Base-by-base conservation (phyloP, 2,329 filamentous ascomycete species). In the Alternaria sp. region DNA sequence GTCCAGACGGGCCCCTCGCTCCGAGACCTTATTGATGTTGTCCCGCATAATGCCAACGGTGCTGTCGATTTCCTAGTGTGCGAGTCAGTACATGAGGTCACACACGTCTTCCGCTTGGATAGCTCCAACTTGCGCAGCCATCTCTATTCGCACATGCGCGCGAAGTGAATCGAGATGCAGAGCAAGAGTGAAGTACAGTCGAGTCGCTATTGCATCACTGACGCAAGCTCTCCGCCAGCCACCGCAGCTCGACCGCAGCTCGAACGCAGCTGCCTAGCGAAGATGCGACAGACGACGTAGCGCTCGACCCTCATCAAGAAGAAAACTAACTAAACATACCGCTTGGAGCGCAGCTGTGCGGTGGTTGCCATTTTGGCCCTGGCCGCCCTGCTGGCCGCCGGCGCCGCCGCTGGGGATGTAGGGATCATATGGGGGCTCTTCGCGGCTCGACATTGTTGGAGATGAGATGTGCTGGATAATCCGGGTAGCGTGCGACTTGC, bases 1-100 rank as follows among this genome's bases (percentile, higher is more conserved):
- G 79, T 97, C 91, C 62, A 97, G 86, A 70, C 89, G 87, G 75
- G 93, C 91, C 77, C 95, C 95, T 85, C 95, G 93, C 80, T 97
- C 89, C 41, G 91, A 93, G 63, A 97, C 92, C 81, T 95, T 96
- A 84, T 93, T 93, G 84, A 99, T 96, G 83, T 99, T 99, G 79
- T 97, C 90, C 74, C 91, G 88, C 94, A 99, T 97, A 68, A 95
- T 91, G 76, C 90, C 90, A 72, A 97, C 92, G 51, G 94, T 97
- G 76, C 93, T 91, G 79, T 98, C 90, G 80, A 99, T 97, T 96
- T 98, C 91, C 95, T 99, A 46, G 37, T 1, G 29, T 49, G 36
- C 51, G 24, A 50, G 62, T 67, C 56, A 67, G 64, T 28, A 44
- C 14, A 62, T 51, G 40, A 56, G 36, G 53, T 54, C 51, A 56